These are phyloP conservation scores for Fusarium sp. DNA, from an alignment of 2,329 filamentous ascomycete species.

Conservation along the genomic window DNA sequence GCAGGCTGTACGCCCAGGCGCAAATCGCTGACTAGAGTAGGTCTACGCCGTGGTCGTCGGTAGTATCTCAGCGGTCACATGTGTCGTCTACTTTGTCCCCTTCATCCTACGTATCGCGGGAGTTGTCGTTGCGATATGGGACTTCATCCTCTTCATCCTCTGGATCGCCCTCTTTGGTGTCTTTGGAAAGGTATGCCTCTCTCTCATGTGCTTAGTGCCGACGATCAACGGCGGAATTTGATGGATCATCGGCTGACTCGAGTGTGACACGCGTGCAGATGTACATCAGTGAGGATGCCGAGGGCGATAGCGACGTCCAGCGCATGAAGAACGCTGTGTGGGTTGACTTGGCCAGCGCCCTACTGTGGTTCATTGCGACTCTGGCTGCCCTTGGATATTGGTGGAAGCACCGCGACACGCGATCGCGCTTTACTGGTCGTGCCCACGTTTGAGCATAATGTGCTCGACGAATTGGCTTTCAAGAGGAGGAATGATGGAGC, in stretches of 20 bases:
- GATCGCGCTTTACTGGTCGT: conserved; percentile 69
- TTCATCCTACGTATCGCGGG: conserved; percentile 65
- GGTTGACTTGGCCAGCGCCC: conserved; percentile 79
- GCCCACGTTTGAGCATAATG: conserved; percentile 59
- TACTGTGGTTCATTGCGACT: conserved; percentile 79
- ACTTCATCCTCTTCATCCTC: conserved; percentile 77
- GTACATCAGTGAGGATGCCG: conserved; percentile 77
- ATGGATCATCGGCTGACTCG: conserved; percentile 19
- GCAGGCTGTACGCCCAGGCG: background rate
- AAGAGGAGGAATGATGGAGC: conserved; percentile 10
- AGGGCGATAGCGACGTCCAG: conserved; percentile 71
- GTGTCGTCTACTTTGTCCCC: conserved; percentile 74
- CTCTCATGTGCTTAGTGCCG: background rate
- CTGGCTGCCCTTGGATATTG: conserved; percentile 68
- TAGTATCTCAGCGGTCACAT: conserved; percentile 72
- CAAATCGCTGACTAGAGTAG: conserved; percentile 50
- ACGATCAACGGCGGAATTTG: background rate
- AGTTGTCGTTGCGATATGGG: conserved; percentile 72
- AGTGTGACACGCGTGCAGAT: conserved; percentile 54
- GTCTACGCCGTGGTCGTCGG: conserved; percentile 80
- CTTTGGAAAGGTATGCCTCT: conserved; percentile 72
- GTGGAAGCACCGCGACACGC: conserved; percentile 64
- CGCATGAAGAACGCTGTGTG: conserved; percentile 91
- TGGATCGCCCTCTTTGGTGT: conserved; percentile 87
- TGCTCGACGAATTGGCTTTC: background rate